Evolutionary conservation across 495 filamentous ascomycete genomes (phyloP), one percentile per base, ranked within the genome.

Genomic region (Choiromyces venosus): DNA sequence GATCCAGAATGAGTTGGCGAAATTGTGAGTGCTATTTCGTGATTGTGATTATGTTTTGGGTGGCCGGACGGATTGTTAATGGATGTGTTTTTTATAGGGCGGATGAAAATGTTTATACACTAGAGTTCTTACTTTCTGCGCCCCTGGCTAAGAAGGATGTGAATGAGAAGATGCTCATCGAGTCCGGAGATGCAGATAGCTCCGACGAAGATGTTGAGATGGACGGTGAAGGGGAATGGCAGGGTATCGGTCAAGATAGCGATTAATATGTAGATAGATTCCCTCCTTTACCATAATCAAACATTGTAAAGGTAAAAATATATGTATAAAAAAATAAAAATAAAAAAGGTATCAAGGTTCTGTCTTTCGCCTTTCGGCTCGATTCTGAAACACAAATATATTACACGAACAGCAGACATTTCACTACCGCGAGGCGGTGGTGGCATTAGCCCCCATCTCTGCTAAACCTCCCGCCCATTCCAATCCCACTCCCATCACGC

Each of bases 81-180:
- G 66, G 19, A 61, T 46, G 12, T 68, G 83, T 93, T 71, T 87
- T 89, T 81, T 86, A 87, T 70, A 81, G 97, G 73, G 92, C 91
- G 1, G 93, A 97, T 80, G 91, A 93, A 82, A 98, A 98, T 79
- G 83, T 88, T 37, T 94, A 93, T 81, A 89, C 89, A 79, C 87
- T 97, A 40, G 92, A 95, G 73, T 98, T 94, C 82, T 84, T 99
- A 67, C 73, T 81, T 25, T 80, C 79, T 37, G 70, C 67, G 18
- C 74, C 75, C 19, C 66, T 77, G 19, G 69, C 69, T 7, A 44
- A 56, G 9, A 56, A 42, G 16, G 21, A 25, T 40, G 40, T 35
- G 19, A 33, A 29, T 4, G 52, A 46, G 36, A 70, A 40, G 52
- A 65, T 65, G 61, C 42, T 73, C 36, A 39, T 21, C 38, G 69